These are phyloP conservation scores for Plasmodium cynomolgi DNA, from an alignment of 169 alveolate genomes.

Conservation along the genomic window DNA sequence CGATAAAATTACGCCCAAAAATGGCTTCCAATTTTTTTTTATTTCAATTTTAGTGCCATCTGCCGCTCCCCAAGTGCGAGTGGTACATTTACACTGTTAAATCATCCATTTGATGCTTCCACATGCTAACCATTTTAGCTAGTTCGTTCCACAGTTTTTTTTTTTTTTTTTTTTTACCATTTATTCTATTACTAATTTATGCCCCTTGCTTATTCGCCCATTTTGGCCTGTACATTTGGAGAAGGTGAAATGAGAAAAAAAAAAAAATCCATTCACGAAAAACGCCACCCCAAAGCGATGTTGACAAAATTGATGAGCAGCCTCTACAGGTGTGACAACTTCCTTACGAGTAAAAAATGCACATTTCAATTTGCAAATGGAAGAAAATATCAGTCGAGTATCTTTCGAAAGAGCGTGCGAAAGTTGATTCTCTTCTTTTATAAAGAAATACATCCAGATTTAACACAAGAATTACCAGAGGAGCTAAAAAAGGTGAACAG, in stretches of 20 bases:
- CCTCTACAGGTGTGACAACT: conserved; percentile 6
- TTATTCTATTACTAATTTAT: background rate
- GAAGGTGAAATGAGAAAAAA: background rate
- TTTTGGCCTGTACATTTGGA: background rate
- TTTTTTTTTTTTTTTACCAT: background rate
- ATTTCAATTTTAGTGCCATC: background rate
- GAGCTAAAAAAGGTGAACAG: conserved; percentile 69
- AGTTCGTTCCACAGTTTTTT: background rate
- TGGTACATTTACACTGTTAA: background rate
- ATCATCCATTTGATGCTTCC: background rate
- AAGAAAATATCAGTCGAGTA: conserved; percentile 25
- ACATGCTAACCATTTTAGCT: background rate
- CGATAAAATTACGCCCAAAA: background rate
- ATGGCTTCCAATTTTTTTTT: background rate
- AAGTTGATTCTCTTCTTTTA: conserved; percentile 69
- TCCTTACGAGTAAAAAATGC: background rate
- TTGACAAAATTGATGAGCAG: conserved; percentile 4
- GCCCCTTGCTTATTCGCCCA: background rate
- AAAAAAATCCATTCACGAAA: background rate
- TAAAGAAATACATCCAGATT: conserved; percentile 75
- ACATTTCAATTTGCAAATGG: conserved; percentile 4
- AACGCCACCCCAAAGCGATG: background rate
- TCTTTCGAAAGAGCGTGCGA: conserved; percentile 48
- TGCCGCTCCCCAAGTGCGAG: background rate
- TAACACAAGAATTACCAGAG: conserved; percentile 55